Base-by-base conservation (phyloP, 371 early-diverging fungal species). In the Mucor indicus region DNA sequence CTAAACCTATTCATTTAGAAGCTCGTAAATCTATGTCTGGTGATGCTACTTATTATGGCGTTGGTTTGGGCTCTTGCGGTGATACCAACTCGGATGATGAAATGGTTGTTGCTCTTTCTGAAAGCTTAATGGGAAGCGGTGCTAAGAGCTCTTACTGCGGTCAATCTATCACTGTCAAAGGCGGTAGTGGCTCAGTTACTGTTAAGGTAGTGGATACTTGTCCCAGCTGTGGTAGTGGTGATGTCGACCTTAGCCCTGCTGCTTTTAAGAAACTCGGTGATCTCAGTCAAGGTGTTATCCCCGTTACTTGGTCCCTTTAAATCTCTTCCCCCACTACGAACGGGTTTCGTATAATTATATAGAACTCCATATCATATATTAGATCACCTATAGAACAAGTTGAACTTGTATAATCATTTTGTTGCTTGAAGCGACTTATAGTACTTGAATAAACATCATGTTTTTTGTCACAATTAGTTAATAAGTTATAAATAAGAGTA, bases 151-250 rank as follows among this genome's bases (percentile, higher is more conserved):
- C 41, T 5, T 65, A 67, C 9, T 80, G 78, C 36, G 68, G 69
- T 19, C 60, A 62, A 55, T 31, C 16, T 9, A 64, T 68, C 17
- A 65, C 31, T 17, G 36, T 64, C 15, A 55, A 40, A 7, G 57
- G 65, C 8, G 56, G 57, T 2, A 59, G 62, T 20, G 63, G 64
- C 9, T 31, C 41, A 3, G 64, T 69, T 6, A 62, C 48, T 15
- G 70, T 67, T 13, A 60, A 13, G 1, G 49, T 77, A 15, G 67
- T 75, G 17, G 82, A 81, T 49, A 72, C 73, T 2, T 82, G 83
- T 44, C 78, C 76, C 4, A 49, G 38, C 0, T 82, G 83, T 49
- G 25, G 19, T 3, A 13, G 20, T 6, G 74, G 71, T 2, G 59
- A 55, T 53, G 22, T 82, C 13, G 80, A 57, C 47, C 15, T 57